Base-by-base conservation (phyloP, 495 filamentous ascomycete genomes). In the Pyrenula massariospora region DNA sequence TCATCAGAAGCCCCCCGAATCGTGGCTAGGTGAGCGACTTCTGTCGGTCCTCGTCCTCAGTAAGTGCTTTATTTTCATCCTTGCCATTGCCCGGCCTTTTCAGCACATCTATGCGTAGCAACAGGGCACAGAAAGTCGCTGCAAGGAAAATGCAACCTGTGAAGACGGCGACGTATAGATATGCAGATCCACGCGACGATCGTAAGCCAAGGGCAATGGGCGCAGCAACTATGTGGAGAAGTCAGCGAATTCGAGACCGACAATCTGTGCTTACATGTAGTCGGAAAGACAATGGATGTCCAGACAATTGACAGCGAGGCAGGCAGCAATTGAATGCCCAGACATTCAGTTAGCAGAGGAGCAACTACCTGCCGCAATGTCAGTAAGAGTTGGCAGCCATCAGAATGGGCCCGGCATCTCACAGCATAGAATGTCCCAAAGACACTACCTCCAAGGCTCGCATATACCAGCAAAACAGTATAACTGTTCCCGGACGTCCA, bases 271-370 rank as follows among this genome's bases (percentile, higher is more conserved):
- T 65, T 60, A 73, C 70, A 77, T 0, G 87, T 91, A 5, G 81
- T 79, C 1, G 89, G 89, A 10, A 89, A 62, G 25, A 86, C 83
- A 12, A 93, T 73, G 5, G 79, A 66, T 20, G 93, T 64, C 89
- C 89, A 95, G 20, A 81, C 78, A n/a, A 93, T 81, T 25, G 83
- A 86, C 22, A 93, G 67, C 0, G 80, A 81, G 36, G 85, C 80
- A 22, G 89, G 88, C 1, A 92, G 72, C 51, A 88, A 72, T 60
- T 76, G 73, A 11, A 95, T 62, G 2, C 87, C 88, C 25, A 93
- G 82, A 22, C 92, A 82, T 64, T 95, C 89, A 0, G 85, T 84
- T 20, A 82, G 76, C 11, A 95, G 84, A 0, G 89, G 89, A 2
- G 76, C 84, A 21, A 87, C 70, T 15, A 42, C 31, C 31, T 42